These are phyloP conservation scores for Limnanthes douglasii DNA, from an alignment of 345 rosid species.

Conservation along the genomic window DNA sequence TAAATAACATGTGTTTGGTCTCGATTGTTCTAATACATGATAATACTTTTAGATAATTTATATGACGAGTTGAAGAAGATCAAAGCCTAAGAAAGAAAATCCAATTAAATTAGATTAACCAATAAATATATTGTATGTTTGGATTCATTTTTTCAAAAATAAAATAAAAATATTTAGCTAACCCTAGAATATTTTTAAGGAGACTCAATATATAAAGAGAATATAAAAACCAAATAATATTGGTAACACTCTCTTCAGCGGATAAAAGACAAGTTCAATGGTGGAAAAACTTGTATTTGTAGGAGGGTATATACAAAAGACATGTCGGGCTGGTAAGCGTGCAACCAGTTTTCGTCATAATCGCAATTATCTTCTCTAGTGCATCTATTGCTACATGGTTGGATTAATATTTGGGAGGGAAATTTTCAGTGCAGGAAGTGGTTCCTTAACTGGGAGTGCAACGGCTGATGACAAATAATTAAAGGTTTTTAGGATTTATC, in stretches of 20 bases:
- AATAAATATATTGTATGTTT: neutral
- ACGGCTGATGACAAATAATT: too few relatives aligned
- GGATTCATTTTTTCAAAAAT: neutral
- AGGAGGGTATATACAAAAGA: conserved; percentile 56
- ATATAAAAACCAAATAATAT: conserved; percentile 28
- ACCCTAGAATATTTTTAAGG: conserved; percentile 47
- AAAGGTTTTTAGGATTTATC: too few relatives aligned
- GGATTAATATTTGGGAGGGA: conserved; percentile 19
- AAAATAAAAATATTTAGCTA: conserved; percentile 1
- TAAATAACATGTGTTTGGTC: conserved; percentile 52
- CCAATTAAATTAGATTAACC: neutral
- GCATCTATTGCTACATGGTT: conserved; percentile 11
- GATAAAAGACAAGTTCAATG: conserved; percentile 31
- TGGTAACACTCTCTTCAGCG: conserved; percentile 8
- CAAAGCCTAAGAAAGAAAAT: conserved; percentile 35
- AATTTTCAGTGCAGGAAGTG: conserved; percentile 21
- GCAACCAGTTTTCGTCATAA: conserved; percentile 66
- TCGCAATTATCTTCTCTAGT: conserved; percentile 33
- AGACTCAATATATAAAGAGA: conserved; percentile 34
- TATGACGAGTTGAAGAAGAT: conserved; percentile 18
- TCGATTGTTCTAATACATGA: conserved; percentile 65
- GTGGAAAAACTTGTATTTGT: conserved; percentile 37
- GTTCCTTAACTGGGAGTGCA: too few relatives aligned
- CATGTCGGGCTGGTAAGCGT: conserved; percentile 43
- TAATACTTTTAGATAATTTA: conserved; percentile 43